Base-by-base conservation (phyloP, 1,139 yeast genomes). In the Scheffersomyces cryptocercus region DNA sequence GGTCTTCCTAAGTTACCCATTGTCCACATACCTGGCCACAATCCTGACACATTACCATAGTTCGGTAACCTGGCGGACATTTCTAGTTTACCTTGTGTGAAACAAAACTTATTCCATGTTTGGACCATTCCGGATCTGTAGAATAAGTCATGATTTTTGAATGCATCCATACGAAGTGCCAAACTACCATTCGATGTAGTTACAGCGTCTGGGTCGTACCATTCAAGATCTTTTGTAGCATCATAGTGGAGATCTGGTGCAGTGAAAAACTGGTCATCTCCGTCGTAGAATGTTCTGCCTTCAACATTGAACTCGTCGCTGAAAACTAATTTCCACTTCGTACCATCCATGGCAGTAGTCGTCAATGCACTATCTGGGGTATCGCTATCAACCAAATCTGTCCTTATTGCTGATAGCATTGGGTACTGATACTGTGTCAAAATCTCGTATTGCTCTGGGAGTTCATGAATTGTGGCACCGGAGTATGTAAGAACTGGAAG, bases 21-120 rank as follows among this genome's bases (percentile, higher is more conserved):
- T 26, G 68, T 61, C 68, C 68, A 64, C 42, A 63, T 46, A 38
- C 68, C 68, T 3, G 68, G 68, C 68, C 68, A 64, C 40, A 64
- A 53, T 2, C 68, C 68, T 0, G 65, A 52, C 28, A 60, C 51
- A 5, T 58, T 55, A 37, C 68, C 68, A 41, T 62, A 64, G 44
- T 57, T 55, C 9, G 68, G 68, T 33, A 64, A 53, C 41, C 57
- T 53, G 3, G 65, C 66, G 1, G 64, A 53, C 3, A 61, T 47
- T 29, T 56, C 61, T 37, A 64, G 52, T 43, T 50, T 49, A 5
- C 68, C 68, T 44, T 62, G 57, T 11, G 66, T 59, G 43, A 61
- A 64, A 37, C 68, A 64, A 32, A 64, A 45, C 43, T 57, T 56
- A 50, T 64, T 64, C 68, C 68, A 64, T n/a, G 58, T 46, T 43